A percentile compares a stretch with the other conserved stretches of the same genome.
These are phyloP conservation scores for Saccharomyces hybrid DNA, from an alignment of 1,139 yeast species.

Conservation along the genomic window DNA sequence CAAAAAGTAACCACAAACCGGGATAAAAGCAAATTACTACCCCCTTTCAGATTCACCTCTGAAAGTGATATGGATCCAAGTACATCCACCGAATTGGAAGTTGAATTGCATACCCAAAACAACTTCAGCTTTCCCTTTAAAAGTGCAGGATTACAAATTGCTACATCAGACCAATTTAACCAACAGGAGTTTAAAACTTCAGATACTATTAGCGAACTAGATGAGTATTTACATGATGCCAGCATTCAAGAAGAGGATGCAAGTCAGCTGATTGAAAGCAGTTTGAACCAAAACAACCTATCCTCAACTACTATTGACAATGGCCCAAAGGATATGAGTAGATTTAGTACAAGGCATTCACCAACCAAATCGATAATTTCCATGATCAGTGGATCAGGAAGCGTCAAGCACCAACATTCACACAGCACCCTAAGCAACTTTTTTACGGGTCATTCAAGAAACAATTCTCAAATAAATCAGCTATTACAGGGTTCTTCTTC, in stretches of 20 bases:
- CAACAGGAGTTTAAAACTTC: conserved; percentile 2
- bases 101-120: conserved; percentile 6
- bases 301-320: conserved; percentile 11
- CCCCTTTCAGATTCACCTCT: conserved; percentile 14
- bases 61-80: not conserved
- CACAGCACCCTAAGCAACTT: conserved; percentile 10
- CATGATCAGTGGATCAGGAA: conserved; percentile 19
- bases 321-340: conserved; percentile 9
- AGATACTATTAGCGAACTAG: conserved; percentile 26
- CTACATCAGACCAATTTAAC: not conserved
- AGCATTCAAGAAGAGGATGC: conserved; percentile 11
- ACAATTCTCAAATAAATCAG: conserved; percentile 17
- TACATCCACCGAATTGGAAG: conserved; percentile 3
- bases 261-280: conserved; percentile 16
- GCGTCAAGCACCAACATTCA: conserved; percentile 16
- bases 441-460: conserved; percentile 13
- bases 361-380: conserved; percentile 30
- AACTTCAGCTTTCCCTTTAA: conserved; percentile 15
- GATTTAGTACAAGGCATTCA: conserved; percentile 22
- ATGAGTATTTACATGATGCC: conserved; percentile 20
- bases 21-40: conserved; percentile 11
- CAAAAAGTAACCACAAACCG: conserved; percentile 11
- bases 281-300: conserved; percentile 20
- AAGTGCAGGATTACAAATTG: conserved; percentile 1
- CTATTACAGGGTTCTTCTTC: not conserved